These are phyloP conservation scores for Sodiomyces alkalinus DNA, from an alignment of 2,329 filamentous ascomycete species.

Conservation along the genomic window DNA sequence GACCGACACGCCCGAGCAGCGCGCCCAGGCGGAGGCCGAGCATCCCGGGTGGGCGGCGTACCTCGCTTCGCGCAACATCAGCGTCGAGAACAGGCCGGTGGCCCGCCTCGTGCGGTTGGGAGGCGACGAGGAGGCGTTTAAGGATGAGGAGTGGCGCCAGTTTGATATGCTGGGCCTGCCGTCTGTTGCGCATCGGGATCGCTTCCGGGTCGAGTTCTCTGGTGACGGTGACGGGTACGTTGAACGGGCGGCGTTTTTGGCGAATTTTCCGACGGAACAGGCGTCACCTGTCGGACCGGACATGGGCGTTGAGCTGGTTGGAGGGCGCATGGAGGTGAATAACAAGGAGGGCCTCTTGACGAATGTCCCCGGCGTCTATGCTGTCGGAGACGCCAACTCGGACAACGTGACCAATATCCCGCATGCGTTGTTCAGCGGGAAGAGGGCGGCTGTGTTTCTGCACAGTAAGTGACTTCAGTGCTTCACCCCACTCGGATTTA, in stretches of 20 bases:
- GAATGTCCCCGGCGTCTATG: slow-evolving; percentile 38
- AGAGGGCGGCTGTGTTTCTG: slow-evolving; percentile 38
- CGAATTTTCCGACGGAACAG: slow-evolving; percentile 31
- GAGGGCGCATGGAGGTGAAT: slow-evolving; percentile 27
- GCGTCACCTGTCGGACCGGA: slow-evolving; percentile 28
- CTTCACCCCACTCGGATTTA: not conserved
- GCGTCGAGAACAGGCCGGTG: slow-evolving; percentile 41
- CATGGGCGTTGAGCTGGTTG: slow-evolving; percentile 29
- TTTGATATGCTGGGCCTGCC: slow-evolving; percentile 28
- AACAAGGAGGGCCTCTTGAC: slow-evolving; percentile 27
- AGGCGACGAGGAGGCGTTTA: slow-evolving; percentile 21
- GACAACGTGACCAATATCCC: slow-evolving; percentile 46
- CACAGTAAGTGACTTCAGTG: slow-evolving; percentile 29
- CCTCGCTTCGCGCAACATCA: slow-evolving; percentile 32
- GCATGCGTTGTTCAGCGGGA: slow-evolving; percentile 44
- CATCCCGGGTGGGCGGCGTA: slow-evolving; percentile 32
- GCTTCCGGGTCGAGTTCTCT: slow-evolving; percentile 38
- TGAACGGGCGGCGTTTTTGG: slow-evolving; percentile 34
- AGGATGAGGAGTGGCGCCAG: no score
- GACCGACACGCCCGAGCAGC: slow-evolving; percentile 30
- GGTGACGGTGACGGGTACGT: slow-evolving; percentile 22
- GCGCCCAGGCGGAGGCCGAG: slow-evolving; percentile 20
- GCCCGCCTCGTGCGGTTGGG: slow-evolving; percentile 28
- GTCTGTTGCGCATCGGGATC: slow-evolving; percentile 32
- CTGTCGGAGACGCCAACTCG: slow-evolving; percentile 43